Conservation (phyloP, 116 monocot species). For the Iris pallida region DNA sequence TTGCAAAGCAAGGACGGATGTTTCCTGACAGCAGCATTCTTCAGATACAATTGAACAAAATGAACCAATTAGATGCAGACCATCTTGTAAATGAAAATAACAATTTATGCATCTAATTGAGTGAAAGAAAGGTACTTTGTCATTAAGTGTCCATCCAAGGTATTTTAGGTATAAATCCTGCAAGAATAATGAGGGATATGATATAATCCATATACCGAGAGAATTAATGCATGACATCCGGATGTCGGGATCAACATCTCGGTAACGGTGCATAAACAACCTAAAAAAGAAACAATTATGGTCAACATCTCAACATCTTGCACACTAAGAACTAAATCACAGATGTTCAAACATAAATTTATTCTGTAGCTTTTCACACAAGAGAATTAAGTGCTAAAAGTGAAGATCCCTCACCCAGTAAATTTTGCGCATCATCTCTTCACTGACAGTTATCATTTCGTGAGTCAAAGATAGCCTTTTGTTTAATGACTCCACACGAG, state of each 20-base stretch:
- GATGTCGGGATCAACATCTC: constrained; percentile 94
- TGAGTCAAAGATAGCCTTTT: constrained; percentile 79
- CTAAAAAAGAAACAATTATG: constrained; percentile 25
- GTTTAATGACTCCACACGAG: constrained; percentile 80
- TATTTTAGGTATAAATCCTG: constrained; percentile 96
- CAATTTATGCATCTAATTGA: background rate
- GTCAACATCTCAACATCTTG: background rate
- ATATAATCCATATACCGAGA: constrained; percentile 86
- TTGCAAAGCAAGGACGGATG: constrained; percentile 81
- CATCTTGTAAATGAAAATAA: background rate
- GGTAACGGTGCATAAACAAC: constrained; percentile 96
- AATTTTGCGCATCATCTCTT: constrained; percentile 98
- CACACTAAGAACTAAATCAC: no score
- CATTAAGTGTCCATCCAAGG: constrained; percentile 98
- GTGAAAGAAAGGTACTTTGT: constrained; percentile 49
- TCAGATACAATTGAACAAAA: constrained; percentile 21
- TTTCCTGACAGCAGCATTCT: constrained; percentile 87
- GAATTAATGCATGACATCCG: constrained; percentile 79
- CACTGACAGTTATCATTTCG: constrained; percentile 68
- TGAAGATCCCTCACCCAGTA: constrained; percentile 57
- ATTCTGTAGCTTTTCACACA: no score
- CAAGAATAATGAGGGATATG: constrained; percentile 94
- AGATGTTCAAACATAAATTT: no score
- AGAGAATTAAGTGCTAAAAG: no score
- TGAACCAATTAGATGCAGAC: constrained; percentile 3